Base-by-base conservation (phyloP, 2,329 filamentous ascomycete genomes). In the Septoria petroselini region DNA sequence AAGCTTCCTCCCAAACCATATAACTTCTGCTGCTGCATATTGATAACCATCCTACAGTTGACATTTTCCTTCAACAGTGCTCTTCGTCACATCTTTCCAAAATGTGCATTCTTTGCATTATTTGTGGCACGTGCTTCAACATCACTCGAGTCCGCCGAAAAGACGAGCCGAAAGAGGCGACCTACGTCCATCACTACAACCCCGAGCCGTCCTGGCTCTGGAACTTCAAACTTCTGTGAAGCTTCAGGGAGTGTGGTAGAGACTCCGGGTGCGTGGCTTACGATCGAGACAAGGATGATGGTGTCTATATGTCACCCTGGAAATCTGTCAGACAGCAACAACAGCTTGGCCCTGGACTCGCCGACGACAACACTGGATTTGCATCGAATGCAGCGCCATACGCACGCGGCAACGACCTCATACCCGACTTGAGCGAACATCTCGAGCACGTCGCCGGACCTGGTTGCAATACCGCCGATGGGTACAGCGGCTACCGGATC, bases 391-490 rank as follows among this genome's bases (percentile, higher is more conserved):
- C 30, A n/a, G 11, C 15, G 15, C 3, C 12, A 30, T 29, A 31
- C n/a, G 31, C 6, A 9, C 6, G n/a, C 17, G 19, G 14, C 7
- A 17, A 21, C 2, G 34, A 40, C n/a, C 33, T 11, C 35, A 38
- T 38, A 21, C 18, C 18, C 9, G 18, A 9, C 3, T 5, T 38
- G 6, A 11, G 14, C 35, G 7, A 15, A 21, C 18, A 38, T 11
- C 3, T 33, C 7, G 55, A 58, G 33, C 55, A 58, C 42, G 41
- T 58, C 27, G 53, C 55, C 2, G 55, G 55, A 0, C 53, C 50
- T 1, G 19, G 25, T 1, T 54, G 55, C 30, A 25, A 27, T 1
- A 27, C 2, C 7, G 9, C 9, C 17, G 42, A 42, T 21, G 55
- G 41, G 21, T 56, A 57, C 48, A 52, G 12, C 21, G 58, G 55